Percentiles rank a stretch among this genome's conserved stretches.
phyloP scores from a whole-genome alignment of 768 basidiomycete species.

The Gymnopilus junonius region DNA sequence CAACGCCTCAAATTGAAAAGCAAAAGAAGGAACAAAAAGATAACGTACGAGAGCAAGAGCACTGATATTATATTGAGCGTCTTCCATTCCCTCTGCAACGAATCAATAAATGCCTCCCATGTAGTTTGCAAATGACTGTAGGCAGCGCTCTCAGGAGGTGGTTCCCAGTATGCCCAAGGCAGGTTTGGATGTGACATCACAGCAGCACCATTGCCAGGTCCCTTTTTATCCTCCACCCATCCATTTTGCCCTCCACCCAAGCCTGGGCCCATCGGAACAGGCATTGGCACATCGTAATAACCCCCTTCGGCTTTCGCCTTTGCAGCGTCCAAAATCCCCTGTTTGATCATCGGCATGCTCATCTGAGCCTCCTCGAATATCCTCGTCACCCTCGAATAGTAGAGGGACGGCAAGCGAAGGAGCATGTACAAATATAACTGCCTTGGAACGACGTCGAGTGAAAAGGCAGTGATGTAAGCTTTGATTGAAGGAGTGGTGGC shows the following conservation, averaged over 20 bases:
- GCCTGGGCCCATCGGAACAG: not conserved
- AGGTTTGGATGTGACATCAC: not conserved
- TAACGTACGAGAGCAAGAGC: conserved; percentile 33
- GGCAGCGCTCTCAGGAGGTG: conserved; percentile 5
- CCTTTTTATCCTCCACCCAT: not conserved
- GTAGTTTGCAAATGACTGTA: conserved; percentile 26
- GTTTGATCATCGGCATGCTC: conserved; percentile 57
- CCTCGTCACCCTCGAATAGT: conserved; percentile 66
- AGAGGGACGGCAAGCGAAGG: conserved; percentile 63
- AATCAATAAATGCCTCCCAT: conserved; percentile 35
- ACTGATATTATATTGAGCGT: conserved; percentile 39
- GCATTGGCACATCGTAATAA: not conserved
- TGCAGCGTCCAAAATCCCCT: conserved; percentile 33
- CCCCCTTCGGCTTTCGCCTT: conserved; percentile 1
- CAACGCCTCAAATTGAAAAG: not conserved
- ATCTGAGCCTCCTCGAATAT: conserved; percentile 71
- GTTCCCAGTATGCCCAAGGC: conserved; percentile 6
- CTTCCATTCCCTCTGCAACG: conserved; percentile 38
- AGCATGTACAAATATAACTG: conserved; percentile 42
- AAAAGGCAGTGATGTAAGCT: conserved; percentile 25
- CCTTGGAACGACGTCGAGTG: conserved; percentile 32
- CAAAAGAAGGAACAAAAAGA: not conserved
- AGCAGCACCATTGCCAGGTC: not conserved
- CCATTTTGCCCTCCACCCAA: not conserved
- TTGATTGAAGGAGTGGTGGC: not conserved